Base-by-base conservation (phyloP, 1,284 basidiomycete genomes). In the Naganishia albida region DNA sequence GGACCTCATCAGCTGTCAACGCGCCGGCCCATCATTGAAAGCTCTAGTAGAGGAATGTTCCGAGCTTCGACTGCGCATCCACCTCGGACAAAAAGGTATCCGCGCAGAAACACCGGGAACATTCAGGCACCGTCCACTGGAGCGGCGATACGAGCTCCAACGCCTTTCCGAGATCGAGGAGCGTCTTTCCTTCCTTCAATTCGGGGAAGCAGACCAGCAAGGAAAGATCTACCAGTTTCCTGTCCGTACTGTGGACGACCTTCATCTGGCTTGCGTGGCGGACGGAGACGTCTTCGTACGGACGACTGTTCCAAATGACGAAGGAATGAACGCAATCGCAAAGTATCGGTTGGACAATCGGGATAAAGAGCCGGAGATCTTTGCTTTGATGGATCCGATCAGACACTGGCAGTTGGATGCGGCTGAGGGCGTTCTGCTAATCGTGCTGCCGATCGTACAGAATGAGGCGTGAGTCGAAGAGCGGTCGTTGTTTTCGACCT, bases 81-180 rank as follows among this genome's bases (percentile, higher is more conserved):
- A 56, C 23, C 42, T 44, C 18, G 38, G 26, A 6, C 6, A 28
- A 18, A 44, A 56, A n/a, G 54, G 23, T 25, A 56, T 56, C 54
- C 16, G 8, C 2, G 2, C 39, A 15, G 4, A 28, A n/a, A 10
- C 34, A 8, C 20, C 23, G 15, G 13, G 38, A 8, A 20, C n/a
- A 7, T 20, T n/a, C 40, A 2, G 1, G 40, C 16, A 26, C 18
- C 13, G 20, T 8, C 16, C 23, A 15, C 3, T 20, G n/a, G 25
- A 18, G 7, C n/a, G 23, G 6, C 3, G 42, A 15, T 13, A 44
- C 6, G 54, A 56, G 54, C 54, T 56, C 1, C 26, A 43, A 28
- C 39, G 42, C 18, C 54, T 56, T 3, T 15, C 16, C 3, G 7
- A 26, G 1, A 44, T 56, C 54, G 40, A 56, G 25, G 25, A 30